A percentile compares a stretch with the other conserved stretches of the same genome.
Conservation (phyloP, 768 basidiomycete species). For the Dictyophora rubrovolvata region DNA sequence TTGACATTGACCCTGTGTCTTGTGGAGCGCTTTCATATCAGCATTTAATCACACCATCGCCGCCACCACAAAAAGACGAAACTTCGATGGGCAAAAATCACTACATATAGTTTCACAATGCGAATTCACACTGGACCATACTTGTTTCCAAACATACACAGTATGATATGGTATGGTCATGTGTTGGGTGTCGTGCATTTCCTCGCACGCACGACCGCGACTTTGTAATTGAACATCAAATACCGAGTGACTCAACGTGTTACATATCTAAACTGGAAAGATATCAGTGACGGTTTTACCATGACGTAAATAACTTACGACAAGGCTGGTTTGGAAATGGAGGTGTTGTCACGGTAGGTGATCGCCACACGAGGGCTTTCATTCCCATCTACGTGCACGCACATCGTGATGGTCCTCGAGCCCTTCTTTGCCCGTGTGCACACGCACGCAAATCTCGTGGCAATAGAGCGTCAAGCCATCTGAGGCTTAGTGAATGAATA, state of each 20-base stretch:
- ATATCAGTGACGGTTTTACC: background rate
- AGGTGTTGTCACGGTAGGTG: background rate
- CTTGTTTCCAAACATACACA: background rate
- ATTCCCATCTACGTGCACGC: background rate
- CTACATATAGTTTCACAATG: too few species aligned
- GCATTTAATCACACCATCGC: background rate
- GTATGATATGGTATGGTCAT: background rate
- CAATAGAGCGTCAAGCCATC: too few species aligned
- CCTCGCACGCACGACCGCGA: background rate
- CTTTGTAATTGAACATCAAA: too few species aligned
- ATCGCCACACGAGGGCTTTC: background rate
- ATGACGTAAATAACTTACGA: background rate
- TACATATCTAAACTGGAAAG: background rate
- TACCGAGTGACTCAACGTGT: too few species aligned
- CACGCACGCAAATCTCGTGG: background rate
- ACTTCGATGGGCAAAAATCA: too few species aligned
- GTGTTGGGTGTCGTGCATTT: background rate
- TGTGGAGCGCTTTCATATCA: background rate
- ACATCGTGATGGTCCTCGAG: background rate
- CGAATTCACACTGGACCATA: background rate
- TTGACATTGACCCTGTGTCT: background rate
- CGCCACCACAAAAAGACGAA: background rate
- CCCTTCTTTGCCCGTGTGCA: background rate
- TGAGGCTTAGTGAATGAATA: too few species aligned
- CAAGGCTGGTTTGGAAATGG: background rate